Conservation (phyloP, 768 basidiomycete genomes). For the Tylopilus intermedius region DNA sequence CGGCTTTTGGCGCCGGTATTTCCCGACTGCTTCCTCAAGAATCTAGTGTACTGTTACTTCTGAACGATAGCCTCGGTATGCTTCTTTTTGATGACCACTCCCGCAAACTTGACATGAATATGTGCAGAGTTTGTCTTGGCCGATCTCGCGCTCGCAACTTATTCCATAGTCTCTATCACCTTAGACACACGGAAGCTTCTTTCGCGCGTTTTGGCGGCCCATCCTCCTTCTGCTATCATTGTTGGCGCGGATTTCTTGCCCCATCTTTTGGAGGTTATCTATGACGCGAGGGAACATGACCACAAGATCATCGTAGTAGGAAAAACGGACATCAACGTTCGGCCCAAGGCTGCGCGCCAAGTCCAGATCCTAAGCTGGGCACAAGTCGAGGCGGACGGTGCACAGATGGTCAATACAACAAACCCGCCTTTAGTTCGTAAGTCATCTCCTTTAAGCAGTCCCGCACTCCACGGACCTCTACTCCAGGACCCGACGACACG, state of each 20-base stretch:
- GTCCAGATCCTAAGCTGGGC: conserved; percentile 61
- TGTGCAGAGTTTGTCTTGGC: conserved; percentile 67
- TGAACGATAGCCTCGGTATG: conserved; percentile 76
- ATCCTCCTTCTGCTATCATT: conserved; percentile 71
- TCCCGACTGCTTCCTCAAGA: conserved; percentile 50
- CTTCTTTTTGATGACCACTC: neutral
- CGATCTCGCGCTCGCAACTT: conserved; percentile 72
- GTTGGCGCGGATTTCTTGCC: conserved; percentile 63
- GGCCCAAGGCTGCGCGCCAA: conserved; percentile 46
- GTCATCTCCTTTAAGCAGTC: conserved; percentile 20
- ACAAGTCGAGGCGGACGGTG: conserved; percentile 67
- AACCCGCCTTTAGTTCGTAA: conserved; percentile 49
- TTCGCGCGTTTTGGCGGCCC: conserved; percentile 55
- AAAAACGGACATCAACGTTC: conserved; percentile 43
- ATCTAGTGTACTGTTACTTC: conserved; percentile 67
- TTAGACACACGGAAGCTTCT: conserved; percentile 58
- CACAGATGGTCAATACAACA: conserved; percentile 39
- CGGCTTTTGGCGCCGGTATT: conserved; percentile 71
- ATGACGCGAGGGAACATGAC: conserved; percentile 50
- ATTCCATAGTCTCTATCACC: conserved; percentile 65
- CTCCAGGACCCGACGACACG: conserved; percentile 43
- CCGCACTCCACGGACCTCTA: conserved; percentile 1
- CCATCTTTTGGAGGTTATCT: conserved; percentile 65
- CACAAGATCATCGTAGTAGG: conserved; percentile 71
- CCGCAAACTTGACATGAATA: neutral